Base-by-base conservation (phyloP, 306 rosid genomes). In the Acacia confusa region DNA sequence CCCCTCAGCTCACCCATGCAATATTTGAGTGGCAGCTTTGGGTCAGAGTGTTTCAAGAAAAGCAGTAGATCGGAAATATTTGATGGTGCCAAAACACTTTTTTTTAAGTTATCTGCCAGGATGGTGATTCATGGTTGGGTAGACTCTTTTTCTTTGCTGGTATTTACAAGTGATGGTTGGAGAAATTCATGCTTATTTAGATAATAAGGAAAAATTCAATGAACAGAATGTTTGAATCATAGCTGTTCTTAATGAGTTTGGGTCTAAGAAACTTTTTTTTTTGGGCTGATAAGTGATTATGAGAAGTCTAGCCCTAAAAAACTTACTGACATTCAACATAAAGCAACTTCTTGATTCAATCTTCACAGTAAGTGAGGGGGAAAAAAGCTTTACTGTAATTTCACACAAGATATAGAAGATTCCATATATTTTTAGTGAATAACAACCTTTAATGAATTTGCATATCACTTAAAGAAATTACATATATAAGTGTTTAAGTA, bases 151-250 rank as follows among this genome's bases (percentile, higher is more conserved):
- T 60, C 2, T 10, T 60, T 24, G 14, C 34, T 12, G 10, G 17
- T 9, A 19, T 53, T 74, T 27, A 52, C 30, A 9, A 20, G 1
- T 52, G 65, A 30, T 34, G 32, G 43, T 74, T 74, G 32, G 30
- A 32, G 47, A 55, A 74, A 19, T 4, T 36, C 19, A 3, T 17
- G 13, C 65, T 52, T 36, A 48, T 70, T 76, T 72, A 70, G 44
- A 27, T 25, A 60, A 36, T 38, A 48, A 82, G 58, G 32, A 70
- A 70, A 80, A 61, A 47, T 48, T 22, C 6, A 61, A 80, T n/a
- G 40, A 15, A 28, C 74, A 74, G 45, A 44, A 53, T 7, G 30
- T 70, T 43, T 24, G 81, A 14, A 8, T 36, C 58, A 58, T 73
- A 57, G 20, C 22, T 19, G 77, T 63, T 48, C 25, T 47, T 20